Conservation (phyloP, 2,329 filamentous ascomycete species). For the Pseudocercospora cruenta region DNA sequence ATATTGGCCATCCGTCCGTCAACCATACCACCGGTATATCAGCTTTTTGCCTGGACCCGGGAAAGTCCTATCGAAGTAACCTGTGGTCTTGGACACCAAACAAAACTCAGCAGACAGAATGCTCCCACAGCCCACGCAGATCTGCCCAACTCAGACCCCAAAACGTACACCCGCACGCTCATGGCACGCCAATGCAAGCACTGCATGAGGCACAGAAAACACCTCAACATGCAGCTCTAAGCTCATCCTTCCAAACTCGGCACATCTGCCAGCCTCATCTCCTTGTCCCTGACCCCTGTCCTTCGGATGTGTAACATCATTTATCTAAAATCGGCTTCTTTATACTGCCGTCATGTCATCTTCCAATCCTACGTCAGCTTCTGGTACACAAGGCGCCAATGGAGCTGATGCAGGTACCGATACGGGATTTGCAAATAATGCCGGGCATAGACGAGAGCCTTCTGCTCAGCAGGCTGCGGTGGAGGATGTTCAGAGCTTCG, state of each 20-base stretch:
- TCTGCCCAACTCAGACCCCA: neutral
- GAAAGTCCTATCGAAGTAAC: neutral
- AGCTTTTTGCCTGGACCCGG: neutral
- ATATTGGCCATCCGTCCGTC: neutral
- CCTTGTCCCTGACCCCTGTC: neutral
- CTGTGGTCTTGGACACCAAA: neutral
- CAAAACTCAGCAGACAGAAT: neutral
- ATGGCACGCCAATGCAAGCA: constrained; percentile 7
- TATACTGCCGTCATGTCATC: neutral
- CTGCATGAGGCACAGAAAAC: constrained; percentile 7
- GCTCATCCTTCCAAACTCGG: constrained; percentile 2
- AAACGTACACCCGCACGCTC: neutral
- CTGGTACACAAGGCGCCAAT: neutral
- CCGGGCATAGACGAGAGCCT: neutral
- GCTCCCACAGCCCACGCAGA: neutral
- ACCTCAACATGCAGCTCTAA: constrained; percentile 2
- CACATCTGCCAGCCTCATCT: constrained; percentile 5
- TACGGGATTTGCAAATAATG: neutral
- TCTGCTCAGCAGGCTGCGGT: neutral
- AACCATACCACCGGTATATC: constrained; percentile 3
- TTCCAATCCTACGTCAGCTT: constrained; percentile 1
- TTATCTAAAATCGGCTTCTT: constrained; percentile 3
- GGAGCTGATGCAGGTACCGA: neutral
- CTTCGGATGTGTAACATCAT: constrained; percentile 1
- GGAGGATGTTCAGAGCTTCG: neutral